phyloP scores from a whole-genome alignment of 768 basidiomycete genomes.

The Russula earlei region DNA sequence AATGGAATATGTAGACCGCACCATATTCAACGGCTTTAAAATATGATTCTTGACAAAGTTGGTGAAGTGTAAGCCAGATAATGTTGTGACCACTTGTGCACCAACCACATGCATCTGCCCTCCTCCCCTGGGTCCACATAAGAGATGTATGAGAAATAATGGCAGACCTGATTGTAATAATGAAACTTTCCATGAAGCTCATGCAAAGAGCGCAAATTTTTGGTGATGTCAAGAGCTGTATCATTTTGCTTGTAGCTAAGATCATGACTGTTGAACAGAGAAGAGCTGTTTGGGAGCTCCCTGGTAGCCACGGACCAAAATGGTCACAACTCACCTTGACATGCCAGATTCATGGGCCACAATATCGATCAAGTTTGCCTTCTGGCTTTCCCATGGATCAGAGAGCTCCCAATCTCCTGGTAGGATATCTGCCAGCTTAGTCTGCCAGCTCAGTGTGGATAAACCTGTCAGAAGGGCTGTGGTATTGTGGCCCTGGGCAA shows the following conservation, averaged over 20 bases:
- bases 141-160: constrained; percentile 11
- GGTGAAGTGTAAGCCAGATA: constrained; percentile 27
- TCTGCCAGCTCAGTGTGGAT: neutral
- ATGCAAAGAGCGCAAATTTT: constrained; percentile 25
- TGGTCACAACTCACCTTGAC: constrained; percentile 24
- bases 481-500: too few relatives aligned
- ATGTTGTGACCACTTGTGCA: constrained; percentile 28
- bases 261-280: too few relatives aligned
- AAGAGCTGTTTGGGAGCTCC: too few relatives aligned
- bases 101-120: constrained; percentile 32
- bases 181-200: constrained; percentile 31
- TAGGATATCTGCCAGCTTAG: constrained; percentile 2
- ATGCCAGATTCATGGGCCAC: constrained; percentile 25
- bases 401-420: constrained; percentile 28
- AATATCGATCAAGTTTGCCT: constrained; percentile 19
- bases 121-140: neutral
- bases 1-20: too few relatives aligned
- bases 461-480: constrained; percentile 2
- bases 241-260: constrained; percentile 1
- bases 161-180: constrained; percentile 29
- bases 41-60: constrained; percentile 35
- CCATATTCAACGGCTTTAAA: constrained; percentile 29
- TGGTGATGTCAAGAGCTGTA: constrained; percentile 6
- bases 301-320: too few relatives aligned
- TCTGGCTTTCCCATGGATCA: constrained; percentile 28